These are phyloP conservation scores for Rhododendron williamsianum DNA, from an alignment of 148 eudicot species.

Conservation along the genomic window DNA sequence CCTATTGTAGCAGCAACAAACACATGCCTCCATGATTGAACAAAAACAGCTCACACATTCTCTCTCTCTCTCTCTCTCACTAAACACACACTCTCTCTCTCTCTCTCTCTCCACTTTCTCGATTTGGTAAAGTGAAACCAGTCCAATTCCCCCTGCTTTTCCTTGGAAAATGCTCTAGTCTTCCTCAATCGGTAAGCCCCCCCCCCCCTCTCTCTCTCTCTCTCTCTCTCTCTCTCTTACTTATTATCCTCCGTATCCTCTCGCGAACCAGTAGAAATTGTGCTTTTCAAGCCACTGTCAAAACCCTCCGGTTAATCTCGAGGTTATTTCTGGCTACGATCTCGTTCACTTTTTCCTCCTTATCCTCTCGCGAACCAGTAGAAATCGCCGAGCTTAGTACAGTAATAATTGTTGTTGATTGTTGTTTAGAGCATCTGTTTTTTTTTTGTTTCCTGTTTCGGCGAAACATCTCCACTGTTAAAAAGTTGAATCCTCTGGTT, in stretches of 20 bases:
- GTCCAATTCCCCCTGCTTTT: conserved; percentile 12
- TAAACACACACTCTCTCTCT: neutral
- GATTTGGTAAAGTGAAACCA: conserved; percentile 19
- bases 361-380: no score
- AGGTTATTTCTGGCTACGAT: conserved; percentile 1
- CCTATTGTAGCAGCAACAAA: neutral
- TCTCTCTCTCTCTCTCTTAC: neutral
- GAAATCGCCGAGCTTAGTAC: no score
- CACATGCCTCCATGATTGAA: neutral
- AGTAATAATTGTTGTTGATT: no score
- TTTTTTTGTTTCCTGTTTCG: neutral
- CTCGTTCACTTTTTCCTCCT: neutral
- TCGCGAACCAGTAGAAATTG: neutral
- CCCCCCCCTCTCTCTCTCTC: neutral
- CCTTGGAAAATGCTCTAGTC: conserved; percentile 10
- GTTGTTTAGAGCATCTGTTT: neutral
- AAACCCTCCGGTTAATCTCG: neutral
- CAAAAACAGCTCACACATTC: conserved; percentile 8
- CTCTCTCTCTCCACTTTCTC: conserved; percentile 15
- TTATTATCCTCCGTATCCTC: neutral
- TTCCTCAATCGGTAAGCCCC: conserved; percentile 13
- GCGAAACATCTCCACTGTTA: neutral
- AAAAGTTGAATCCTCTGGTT: neutral
- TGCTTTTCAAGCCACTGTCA: neutral
- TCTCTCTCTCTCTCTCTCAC: neutral